Evolutionary conservation across 495 filamentous ascomycete species (phyloP).

Genomic region (Letharia lupina): DNA sequence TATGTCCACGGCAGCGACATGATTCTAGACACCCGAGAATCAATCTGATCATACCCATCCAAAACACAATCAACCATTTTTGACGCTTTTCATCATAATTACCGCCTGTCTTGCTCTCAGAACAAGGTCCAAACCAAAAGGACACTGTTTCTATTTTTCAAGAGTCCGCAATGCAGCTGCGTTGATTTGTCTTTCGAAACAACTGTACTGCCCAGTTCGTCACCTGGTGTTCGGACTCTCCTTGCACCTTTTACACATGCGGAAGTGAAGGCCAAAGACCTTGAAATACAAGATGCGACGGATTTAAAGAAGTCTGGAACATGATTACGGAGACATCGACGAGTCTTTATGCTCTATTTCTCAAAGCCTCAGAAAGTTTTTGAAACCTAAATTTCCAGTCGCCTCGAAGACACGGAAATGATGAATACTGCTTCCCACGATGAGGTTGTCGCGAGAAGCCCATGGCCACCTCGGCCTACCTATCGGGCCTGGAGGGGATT

Average conservation of each 20-base stretch:
- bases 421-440: background rate
- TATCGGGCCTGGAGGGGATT: background rate
- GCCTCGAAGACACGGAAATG: background rate
- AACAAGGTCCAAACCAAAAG: background rate
- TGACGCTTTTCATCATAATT: background rate
- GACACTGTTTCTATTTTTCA: background rate
- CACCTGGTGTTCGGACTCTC: background rate
- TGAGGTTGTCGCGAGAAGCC: background rate
- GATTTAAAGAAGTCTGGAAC: background rate
- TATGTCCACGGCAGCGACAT: slow-evolving; percentile 67
- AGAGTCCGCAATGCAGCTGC: too few relatives aligned
- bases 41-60: slow-evolving; percentile 17
- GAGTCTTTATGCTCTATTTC: background rate
- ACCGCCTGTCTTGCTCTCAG: slow-evolving; percentile 33
- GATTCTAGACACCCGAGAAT: slow-evolving; percentile 33
- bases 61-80: background rate
- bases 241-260: background rate
- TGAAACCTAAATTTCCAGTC: background rate
- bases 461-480: background rate
- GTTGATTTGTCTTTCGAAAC: background rate
- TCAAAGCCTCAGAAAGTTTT: background rate
- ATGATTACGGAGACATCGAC: background rate
- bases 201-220: background rate
- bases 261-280: background rate
- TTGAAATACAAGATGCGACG: background rate